phyloP scores from a whole-genome alignment of 148 eudicot species.

The Hydrangea macrophylla region DNA sequence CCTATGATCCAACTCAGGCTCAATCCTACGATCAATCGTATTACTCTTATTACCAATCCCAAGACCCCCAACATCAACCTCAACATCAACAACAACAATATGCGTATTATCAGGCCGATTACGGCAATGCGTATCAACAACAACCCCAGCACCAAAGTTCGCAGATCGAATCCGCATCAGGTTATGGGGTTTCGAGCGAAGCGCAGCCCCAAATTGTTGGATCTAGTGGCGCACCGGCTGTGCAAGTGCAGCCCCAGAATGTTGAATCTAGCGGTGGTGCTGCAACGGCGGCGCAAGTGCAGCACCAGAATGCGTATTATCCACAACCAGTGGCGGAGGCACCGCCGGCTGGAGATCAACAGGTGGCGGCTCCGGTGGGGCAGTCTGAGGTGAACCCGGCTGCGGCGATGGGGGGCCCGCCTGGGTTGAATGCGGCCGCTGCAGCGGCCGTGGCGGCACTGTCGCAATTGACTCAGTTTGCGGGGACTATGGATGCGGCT shows the following conservation, averaged over 20 bases:
- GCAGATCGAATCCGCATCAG: not conserved
- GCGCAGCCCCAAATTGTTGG: not conserved
- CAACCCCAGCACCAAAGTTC: not conserved
- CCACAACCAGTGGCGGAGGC: not conserved
- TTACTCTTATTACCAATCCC: constrained; percentile 12
- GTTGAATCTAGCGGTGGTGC: not conserved
- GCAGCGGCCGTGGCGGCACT: constrained; percentile 29
- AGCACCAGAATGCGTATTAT: constrained; percentile 9
- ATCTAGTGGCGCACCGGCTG: not conserved
- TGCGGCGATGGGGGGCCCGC: constrained; percentile 19
- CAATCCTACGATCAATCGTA: constrained; percentile 21
- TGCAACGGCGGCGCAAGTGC: not conserved
- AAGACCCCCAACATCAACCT: constrained; percentile 11
- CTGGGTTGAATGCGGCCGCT: constrained; percentile 23
- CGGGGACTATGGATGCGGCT: constrained; percentile 25
- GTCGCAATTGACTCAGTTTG: constrained; percentile 26
- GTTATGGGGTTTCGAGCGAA: not conserved
- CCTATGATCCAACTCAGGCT: constrained; percentile 12
- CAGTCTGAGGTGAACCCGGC: constrained; percentile 19
- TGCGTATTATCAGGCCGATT: constrained; percentile 14
- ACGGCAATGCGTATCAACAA: constrained; percentile 18
- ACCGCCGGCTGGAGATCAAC: no score
- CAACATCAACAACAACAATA: constrained; percentile 13
- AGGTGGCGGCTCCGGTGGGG: constrained; percentile 4
- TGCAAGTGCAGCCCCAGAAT: not conserved